Evolutionary conservation across 441 rosid species (phyloP), one percentile per base, ranked within the genome.

Genomic region (Metrosideros polymorpha): DNA sequence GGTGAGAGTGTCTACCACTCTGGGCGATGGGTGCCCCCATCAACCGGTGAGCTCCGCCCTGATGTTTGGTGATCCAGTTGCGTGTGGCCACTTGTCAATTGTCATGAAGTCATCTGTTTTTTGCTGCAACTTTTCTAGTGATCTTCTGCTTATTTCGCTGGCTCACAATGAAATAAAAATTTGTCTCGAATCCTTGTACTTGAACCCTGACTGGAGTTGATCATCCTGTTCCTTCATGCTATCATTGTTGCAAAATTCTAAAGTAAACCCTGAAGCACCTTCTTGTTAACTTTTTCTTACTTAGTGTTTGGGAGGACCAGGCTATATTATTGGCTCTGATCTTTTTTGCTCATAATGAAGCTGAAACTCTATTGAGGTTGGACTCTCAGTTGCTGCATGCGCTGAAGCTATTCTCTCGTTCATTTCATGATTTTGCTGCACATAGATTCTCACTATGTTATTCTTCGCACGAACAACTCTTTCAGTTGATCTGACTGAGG

Each of bases 21-120:
- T 47, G 97, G 99, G 85, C 95, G 89, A 88, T 98, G 99, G 99
- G 95, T 96, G 97, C 99, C 99, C 52, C 99, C 99, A 27, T 93
- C 99, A 52, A 94, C 94, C 1, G 99, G 99, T 12, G 99, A 96
- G 92, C 96, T 98, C 86, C 99, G 99, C 84, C 97, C 99, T 49
- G 99, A 98, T 54, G 98, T 95, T 85, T 98, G 99, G 99, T 98
- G 94, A 96, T 83, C 35, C 76, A n/a, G 4, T 7, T 32, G 22
- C 84, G 1, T 6, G 42, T 55, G 84, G 52, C 51, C 1, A 0
- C 47, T 35, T 66, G 45, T 35, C 79, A 35, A 22, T 66, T 66
- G n/a, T 66, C 79, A 66, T 10, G 47, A 66, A 66, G 15, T 66
- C 79, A 66, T 39, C 47, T 66, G 79, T 66, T 66, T 12, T 66